Evolutionary conservation across 768 basidiomycete species (phyloP).

Genomic region (Termitomyces sp.): DNA sequence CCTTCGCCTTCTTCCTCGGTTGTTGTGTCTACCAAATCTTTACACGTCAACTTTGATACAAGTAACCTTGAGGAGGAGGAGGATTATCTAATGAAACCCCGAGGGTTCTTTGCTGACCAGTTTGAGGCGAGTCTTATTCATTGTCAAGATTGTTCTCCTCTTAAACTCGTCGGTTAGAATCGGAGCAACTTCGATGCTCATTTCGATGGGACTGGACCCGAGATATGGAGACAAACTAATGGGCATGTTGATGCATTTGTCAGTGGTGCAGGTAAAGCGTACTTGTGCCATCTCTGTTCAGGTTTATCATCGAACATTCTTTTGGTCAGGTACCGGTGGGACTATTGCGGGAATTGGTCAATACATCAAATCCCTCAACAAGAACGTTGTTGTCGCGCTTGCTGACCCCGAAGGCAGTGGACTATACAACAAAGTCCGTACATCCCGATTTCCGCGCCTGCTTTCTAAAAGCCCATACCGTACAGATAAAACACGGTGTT

Average conservation of each 20-base stretch:
- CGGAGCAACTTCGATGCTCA: constrained; percentile 89
- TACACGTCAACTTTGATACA: constrained; percentile 31
- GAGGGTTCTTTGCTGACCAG: constrained; percentile 95
- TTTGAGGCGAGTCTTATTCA: constrained; percentile 54
- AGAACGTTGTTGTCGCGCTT: constrained; percentile 63
- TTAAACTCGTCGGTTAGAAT: constrained; percentile 43
- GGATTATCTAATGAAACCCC: constrained; percentile 45
- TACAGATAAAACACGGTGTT: constrained; percentile 81
- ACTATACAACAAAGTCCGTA: constrained; percentile 80
- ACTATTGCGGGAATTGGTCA: constrained; percentile 84
- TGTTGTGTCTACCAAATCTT: constrained; percentile 48
- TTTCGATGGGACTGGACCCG: constrained; percentile 85
- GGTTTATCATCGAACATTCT: background rate
- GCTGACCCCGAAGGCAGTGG: constrained; percentile 95
- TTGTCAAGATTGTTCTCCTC: background rate
- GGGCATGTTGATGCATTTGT: constrained; percentile 83
- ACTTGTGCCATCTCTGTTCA: background rate
- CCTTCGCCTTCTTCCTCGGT: constrained; percentile 43
- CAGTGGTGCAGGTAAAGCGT: constrained; percentile 70
- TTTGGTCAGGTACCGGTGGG: constrained; percentile 84
- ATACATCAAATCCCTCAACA: constrained; percentile 73
- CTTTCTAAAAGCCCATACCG: background rate
- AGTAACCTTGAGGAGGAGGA: constrained; percentile 31
- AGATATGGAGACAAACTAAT: constrained; percentile 91
- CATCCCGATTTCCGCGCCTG: background rate